Conservation (phyloP, 2,329 filamentous ascomycete species). For the Cladophialophora bantiana region DNA sequence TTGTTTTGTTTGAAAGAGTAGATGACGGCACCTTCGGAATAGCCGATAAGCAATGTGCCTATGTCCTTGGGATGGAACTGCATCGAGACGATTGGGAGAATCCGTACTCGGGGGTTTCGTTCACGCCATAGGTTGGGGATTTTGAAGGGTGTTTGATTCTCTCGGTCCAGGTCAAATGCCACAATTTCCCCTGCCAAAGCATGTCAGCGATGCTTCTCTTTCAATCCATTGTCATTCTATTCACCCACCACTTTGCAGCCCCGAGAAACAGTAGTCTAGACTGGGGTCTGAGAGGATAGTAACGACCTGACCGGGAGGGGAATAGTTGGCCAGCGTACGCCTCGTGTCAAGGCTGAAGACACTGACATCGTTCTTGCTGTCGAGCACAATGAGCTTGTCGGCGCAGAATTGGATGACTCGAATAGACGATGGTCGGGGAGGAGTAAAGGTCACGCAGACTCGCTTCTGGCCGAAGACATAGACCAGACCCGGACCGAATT, state of each 20-base stretch:
- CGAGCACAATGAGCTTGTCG: conserved; percentile 83
- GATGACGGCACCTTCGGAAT: conserved; percentile 82
- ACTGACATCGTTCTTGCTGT: conserved; percentile 82
- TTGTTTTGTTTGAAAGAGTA: conserved; percentile 95
- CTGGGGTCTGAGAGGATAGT: conserved; percentile 82
- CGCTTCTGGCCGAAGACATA: conserved; percentile 86
- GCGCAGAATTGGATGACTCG: conserved; percentile 82
- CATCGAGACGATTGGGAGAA: conserved; percentile 74
- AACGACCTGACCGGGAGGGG: conserved; percentile 77
- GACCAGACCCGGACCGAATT: conserved; percentile 84
- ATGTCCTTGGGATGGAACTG: conserved; percentile 91
- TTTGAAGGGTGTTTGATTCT: conserved; percentile 75
- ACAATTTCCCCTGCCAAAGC: conserved; percentile 71
- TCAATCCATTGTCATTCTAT: neutral
- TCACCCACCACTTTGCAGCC: conserved; percentile 70
- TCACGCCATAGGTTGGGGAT: conserved; percentile 88
- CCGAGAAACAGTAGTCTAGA: conserved; percentile 91
- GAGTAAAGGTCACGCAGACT: conserved; percentile 75
- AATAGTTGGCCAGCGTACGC: conserved; percentile 70
- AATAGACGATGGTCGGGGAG: conserved; percentile 76
- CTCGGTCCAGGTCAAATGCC: conserved; percentile 91
- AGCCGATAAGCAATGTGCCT: conserved; percentile 89
- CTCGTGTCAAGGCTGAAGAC: conserved; percentile 81
- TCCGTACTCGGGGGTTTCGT: conserved; percentile 70
- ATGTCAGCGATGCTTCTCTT: conserved; percentile 24